Evolutionary conservation across 768 basidiomycete genomes (phyloP), one percentile per base, ranked within the genome.

Genomic region (Tricholoma sp.): DNA sequence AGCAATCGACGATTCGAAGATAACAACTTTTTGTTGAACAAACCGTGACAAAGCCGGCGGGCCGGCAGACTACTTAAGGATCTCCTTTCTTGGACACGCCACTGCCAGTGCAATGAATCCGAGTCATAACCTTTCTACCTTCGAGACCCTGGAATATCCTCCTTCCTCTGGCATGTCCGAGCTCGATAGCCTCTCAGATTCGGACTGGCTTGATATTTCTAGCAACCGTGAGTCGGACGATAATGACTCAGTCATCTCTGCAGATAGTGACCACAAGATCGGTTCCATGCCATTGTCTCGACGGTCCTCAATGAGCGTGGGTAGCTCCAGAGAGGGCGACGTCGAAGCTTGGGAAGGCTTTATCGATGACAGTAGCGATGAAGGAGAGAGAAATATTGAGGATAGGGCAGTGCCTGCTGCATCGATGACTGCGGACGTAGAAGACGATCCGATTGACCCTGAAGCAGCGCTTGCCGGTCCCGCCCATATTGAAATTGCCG

Each of bases 151-250:
- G 62, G 68, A 76, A 59, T 68, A 66, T 57, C 66, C 70, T 61
- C 72, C 72, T 57, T 72, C 73, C 60, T 74, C 75, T 54, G 66
- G 65, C 59, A 74, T 82, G 69, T 82, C 85, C 63, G 88, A 89
- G 67, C 66, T 78, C 61, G 88, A 87, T 67, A 81, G 70, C 59
- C 69, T 82, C 59, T 91, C 88, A 37, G 89, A 91, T 74, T 89
- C 86, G 31, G 89, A 91, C 70, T 91, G 89, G 89, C 85, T 89
- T 65, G 89, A 91, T 64, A 79, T 91, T 61, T 74, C 86, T 31
- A 85, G 83, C 65, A 82, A 80, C 67, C 81, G 81, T 62, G 83
- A 83, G 54, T 88, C 86, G 34, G 87, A 86, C 65, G 83, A 85
- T 72, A 83, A 82, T 68, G 86, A 87, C 65, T 88, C 86, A 54